These are phyloP conservation scores for Cercospora sp. DNA, from an alignment of 2,329 filamentous ascomycete genomes.

Conservation along the genomic window DNA sequence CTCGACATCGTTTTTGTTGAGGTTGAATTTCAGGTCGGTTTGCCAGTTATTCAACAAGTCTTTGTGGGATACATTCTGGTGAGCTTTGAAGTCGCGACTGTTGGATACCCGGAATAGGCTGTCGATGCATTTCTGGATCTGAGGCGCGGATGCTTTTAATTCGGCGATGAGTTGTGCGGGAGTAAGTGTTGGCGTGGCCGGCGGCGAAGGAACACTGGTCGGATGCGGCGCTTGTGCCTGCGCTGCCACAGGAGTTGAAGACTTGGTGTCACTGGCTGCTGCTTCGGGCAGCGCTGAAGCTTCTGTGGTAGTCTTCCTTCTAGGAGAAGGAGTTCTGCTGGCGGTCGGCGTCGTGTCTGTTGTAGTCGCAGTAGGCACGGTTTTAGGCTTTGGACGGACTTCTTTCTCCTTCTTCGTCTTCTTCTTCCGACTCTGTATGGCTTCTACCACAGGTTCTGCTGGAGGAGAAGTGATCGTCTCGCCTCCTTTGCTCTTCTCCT, in stretches of 20 bases:
- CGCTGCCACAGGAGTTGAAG: constrained; percentile 26
- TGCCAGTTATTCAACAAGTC: constrained; percentile 36
- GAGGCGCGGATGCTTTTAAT: constrained; percentile 34
- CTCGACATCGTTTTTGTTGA: constrained; percentile 45
- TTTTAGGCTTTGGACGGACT: constrained; percentile 33
- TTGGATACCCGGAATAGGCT: constrained; percentile 37
- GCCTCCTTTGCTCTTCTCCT: constrained; percentile 49
- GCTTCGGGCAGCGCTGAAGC: constrained; percentile 14
- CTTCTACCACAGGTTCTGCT: constrained; percentile 62
- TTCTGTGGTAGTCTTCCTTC: constrained; percentile 7
- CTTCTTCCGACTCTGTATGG: constrained; percentile 78
- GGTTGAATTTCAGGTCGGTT: constrained; percentile 36
- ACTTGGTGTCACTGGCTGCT: constrained; percentile 17
- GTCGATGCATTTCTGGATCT: constrained; percentile 39
- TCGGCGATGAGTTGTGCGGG: constrained; percentile 38
- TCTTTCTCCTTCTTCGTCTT: constrained; percentile 69
- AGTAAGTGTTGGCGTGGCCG: constrained; percentile 37
- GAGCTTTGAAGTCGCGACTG: constrained; percentile 34
- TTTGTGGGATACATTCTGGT: constrained; percentile 32
- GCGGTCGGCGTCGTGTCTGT: constrained; percentile 33
- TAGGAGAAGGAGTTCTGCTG: constrained; percentile 35
- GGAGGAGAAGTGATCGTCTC: constrained; percentile 47
- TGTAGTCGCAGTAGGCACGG: constrained; percentile 31
- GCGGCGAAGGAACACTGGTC: constrained; percentile 37
- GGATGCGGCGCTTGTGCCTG: constrained; percentile 19